Base-by-base conservation (phyloP, 1,139 yeast genomes). In the Candida sanyaensis region DNA sequence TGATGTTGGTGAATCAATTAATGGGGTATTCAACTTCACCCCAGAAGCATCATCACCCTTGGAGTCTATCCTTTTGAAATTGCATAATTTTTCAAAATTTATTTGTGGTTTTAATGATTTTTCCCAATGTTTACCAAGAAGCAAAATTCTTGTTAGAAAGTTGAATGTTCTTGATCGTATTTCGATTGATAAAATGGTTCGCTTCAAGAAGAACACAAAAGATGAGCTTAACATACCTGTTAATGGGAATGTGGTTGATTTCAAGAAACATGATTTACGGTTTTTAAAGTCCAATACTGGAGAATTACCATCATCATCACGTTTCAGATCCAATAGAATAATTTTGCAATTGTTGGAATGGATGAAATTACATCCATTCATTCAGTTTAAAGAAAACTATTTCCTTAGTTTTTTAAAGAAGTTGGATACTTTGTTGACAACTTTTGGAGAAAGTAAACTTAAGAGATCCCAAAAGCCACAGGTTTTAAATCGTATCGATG, bases 341-440 rank as follows among this genome's bases (percentile, higher is more conserved):
- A 57, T 64, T 37, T 49, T 64, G 4, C 77, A 73, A 50, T 55
- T 73, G n/a, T 55, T 62, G 7, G 72, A 73, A 49, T 75, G 80
- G 80, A 64, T 73, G 60, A 59, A 61, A 24, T 48, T 74, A 12
- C 61, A 64, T 34, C 79, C 79, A 0, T 72, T 73, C 47, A 55
- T 58, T 12, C 67, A 68, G 48, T 66, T 70, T 45, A 60, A 66
- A 34, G 68, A 65, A 41, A 55, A 63, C 4, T 68, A 56, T 47
- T 63, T 67, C 29, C 44, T 57, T 28, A 59, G 60, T 40, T 56
- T 55, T 39, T 45, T 60, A 13, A 41, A 42, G 33, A 51, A 52
- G 26, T 47, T 58, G 10, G 47, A 49, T 23, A 47, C 44, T 7
- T 49, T 49, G 41, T 50, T 61, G 45, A 42, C 47, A 36, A 17